Conservation (phyloP, 805 yeast genomes). For the Tetrapisispora pingtungensis region DNA sequence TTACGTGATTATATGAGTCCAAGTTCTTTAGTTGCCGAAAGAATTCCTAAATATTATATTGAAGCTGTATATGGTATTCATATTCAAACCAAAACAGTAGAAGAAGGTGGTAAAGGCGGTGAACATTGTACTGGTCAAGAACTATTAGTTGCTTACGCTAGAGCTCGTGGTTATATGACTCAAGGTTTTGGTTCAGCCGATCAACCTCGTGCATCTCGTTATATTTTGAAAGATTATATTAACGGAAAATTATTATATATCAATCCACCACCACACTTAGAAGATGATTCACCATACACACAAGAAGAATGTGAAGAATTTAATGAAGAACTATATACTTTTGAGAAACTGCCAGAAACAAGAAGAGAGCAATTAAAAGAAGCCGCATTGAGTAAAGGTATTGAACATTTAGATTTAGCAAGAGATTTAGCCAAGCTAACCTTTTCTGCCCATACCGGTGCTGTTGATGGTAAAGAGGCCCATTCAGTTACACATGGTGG, state of each 20-base stretch:
- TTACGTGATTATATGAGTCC: constrained; percentile 89
- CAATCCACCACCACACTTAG: constrained; percentile 76
- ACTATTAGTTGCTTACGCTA: constrained; percentile 80
- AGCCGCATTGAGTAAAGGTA: constrained; percentile 51
- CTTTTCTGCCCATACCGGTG: constrained; percentile 67
- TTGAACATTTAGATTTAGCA: constrained; percentile 54
- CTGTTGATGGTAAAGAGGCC: constrained; percentile 35
- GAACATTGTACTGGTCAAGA: constrained; percentile 77
- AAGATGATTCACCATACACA: constrained; percentile 42
- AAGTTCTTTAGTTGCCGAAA: constrained; percentile 67
- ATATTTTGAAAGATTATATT: constrained; percentile 87
- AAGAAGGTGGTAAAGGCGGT: constrained; percentile 79
- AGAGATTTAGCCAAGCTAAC: constrained; percentile 62
- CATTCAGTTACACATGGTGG: constrained; percentile 64
- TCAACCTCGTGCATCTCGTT: constrained; percentile 88
- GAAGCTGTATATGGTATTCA: constrained; percentile 93
- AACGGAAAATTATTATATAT: constrained; percentile 79
- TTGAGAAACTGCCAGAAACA: constrained; percentile 55
- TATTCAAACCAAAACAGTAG: constrained; percentile 60
- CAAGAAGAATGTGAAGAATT: constrained; percentile 51
- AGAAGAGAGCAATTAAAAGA: constrained; percentile 60
- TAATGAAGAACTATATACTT: constrained; percentile 63
- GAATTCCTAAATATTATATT: constrained; percentile 78
- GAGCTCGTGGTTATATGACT: constrained; percentile 95
- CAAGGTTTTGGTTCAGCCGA: constrained; percentile 97